Percentiles rank a stretch among this genome's conserved stretches.
phyloP scores from a whole-genome alignment of 176 grass and related monocot species.

The Eragrostis nindensis region DNA sequence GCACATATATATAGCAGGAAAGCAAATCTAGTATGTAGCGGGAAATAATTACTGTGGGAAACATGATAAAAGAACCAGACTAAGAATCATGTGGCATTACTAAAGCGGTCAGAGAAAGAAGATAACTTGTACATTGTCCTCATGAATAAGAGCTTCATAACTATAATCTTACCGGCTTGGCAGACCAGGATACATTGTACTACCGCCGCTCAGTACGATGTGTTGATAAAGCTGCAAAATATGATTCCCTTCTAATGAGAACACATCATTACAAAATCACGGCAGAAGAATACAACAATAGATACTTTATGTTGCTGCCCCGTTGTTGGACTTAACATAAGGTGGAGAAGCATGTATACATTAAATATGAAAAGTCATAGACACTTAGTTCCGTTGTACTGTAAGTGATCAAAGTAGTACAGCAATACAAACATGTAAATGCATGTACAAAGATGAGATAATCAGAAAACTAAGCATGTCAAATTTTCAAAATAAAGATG shows the following conservation, averaged over 20 bases:
- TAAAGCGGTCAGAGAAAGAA: background rate
- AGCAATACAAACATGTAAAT: conserved; percentile 1
- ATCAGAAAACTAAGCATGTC: conserved; percentile 11
- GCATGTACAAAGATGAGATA: background rate
- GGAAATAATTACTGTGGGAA: background rate
- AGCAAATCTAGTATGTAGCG: too few relatives aligned
- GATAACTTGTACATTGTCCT: too few relatives aligned
- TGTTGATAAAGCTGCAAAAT: conserved; percentile 86
- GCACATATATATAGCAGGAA: conserved; percentile 3
- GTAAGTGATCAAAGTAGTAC: background rate
- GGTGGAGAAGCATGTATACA: background rate
- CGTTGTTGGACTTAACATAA: background rate
- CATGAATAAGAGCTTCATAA: background rate
- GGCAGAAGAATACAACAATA: background rate
- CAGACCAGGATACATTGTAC: conserved; percentile 96
- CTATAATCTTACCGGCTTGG: conserved; percentile 73
- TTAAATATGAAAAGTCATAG: background rate
- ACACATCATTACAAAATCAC: background rate
- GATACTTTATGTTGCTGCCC: background rate
- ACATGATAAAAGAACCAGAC: background rate
- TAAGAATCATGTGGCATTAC: background rate
- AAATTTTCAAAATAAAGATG: conserved; percentile 2
- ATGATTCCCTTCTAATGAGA: conserved; percentile 39
- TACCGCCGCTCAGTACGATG: conserved; percentile 95
- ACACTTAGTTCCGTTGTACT: background rate